Conservation (phyloP, 768 basidiomycete genomes). For the Suillus paluster region DNA sequence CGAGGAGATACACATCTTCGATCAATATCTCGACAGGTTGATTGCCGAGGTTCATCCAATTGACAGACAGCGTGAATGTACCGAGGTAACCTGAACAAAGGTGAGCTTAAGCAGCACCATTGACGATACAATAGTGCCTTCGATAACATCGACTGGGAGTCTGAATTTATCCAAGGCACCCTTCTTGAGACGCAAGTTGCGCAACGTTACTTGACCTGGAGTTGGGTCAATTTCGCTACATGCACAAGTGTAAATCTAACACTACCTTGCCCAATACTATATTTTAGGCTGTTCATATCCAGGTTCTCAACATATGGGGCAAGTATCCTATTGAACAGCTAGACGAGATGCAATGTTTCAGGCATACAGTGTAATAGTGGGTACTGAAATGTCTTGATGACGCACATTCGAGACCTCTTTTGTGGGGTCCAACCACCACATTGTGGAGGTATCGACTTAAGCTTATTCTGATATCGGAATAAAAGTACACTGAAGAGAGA, state of each 20-base stretch:
- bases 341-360: conserved; percentile 1
- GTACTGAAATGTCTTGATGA: conserved; percentile 17
- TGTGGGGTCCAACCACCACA: conserved; percentile 91
- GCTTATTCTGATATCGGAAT: neutral
- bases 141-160: conserved; percentile 91
- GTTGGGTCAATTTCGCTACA: conserved; percentile 12
- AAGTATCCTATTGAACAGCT: conserved; percentile 89
- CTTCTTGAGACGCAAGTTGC: conserved; percentile 87
- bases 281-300: conserved; percentile 92
- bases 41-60: conserved; percentile 89
- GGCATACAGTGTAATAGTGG: too few species aligned
- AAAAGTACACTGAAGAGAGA: neutral
- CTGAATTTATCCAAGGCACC: conserved; percentile 94
- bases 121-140: conserved; percentile 55
- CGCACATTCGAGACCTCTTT: conserved; percentile 81
- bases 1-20: conserved; percentile 94
- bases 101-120: neutral
- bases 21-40: conserved; percentile 90
- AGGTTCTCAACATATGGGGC: conserved; percentile 96
- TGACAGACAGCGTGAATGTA: conserved; percentile 81
- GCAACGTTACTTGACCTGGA: conserved; percentile 75
- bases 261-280: conserved; percentile 86
- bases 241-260: neutral
- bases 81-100: conserved; percentile 73
- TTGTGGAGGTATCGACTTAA: conserved; percentile 36